Evolutionary conservation across 2,329 filamentous ascomycete species (phyloP).

Genomic region (Diaporthe sp.): DNA sequence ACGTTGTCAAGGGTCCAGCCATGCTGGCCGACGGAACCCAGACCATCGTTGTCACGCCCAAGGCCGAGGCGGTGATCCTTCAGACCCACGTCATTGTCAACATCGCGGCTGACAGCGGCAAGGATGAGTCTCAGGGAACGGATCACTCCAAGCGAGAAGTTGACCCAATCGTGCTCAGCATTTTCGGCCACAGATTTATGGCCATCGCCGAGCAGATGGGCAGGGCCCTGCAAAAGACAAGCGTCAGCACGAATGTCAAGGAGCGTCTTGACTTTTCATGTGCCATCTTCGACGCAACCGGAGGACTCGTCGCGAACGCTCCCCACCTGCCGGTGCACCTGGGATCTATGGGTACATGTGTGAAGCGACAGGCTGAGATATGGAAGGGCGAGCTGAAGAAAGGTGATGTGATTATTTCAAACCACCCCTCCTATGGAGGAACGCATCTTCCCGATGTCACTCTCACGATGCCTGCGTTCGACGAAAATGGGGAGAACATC

Average conservation of each 20-base stretch:
- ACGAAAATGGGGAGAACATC: conserved; percentile 73
- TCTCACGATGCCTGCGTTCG: conserved; percentile 83
- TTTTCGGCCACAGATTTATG: conserved; percentile 88
- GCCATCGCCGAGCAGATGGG: conserved; percentile 90
- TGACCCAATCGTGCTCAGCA: conserved; percentile 81
- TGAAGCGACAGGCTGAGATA: conserved; percentile 81
- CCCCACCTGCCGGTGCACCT: conserved; percentile 86
- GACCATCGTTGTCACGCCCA: conserved; percentile 90
- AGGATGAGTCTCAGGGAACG: conserved; percentile 48
- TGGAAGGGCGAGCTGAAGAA: conserved; percentile 83
- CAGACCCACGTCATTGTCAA: conserved; percentile 93
- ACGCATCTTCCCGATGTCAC: conserved; percentile 89
- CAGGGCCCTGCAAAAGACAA: conserved; percentile 81
- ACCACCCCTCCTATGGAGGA: conserved; percentile 86
- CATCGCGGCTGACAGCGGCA: conserved; percentile 68
- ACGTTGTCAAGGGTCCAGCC: conserved; percentile 82
- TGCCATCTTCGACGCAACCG: conserved; percentile 81
- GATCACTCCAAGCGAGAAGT: conserved; percentile 60
- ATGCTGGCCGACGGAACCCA: conserved; percentile 91
- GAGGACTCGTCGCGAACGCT: conserved; percentile 82
- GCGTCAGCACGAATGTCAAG: conserved; percentile 84
- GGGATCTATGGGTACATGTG: conserved; percentile 88
- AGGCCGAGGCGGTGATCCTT: conserved; percentile 80
- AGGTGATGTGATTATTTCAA: conserved; percentile 86
- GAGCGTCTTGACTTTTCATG: conserved; percentile 88